A percentile compares a stretch with the other conserved stretches of the same genome.
These are phyloP conservation scores for Middelhovenomyces tepae DNA, from an alignment of 805 yeast species.

Conservation along the genomic window DNA sequence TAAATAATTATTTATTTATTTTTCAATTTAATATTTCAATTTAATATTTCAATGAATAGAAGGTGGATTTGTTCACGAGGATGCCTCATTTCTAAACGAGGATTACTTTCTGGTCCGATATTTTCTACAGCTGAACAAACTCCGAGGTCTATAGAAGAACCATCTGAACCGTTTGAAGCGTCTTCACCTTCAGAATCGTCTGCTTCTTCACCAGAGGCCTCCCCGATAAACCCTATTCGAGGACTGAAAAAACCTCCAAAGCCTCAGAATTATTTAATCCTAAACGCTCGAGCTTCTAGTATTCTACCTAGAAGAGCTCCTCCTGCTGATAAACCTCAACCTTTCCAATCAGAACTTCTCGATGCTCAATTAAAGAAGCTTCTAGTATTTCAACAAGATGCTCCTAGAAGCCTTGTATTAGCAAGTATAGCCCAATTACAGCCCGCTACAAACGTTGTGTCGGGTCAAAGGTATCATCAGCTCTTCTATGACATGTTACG, in stretches of 20 bases:
- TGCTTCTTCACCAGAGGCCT: not conserved
- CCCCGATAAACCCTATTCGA: not conserved
- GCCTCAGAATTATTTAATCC: conserved; percentile 13
- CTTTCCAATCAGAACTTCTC: conserved; percentile 11
- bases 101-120: too few species aligned
- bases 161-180: conserved; percentile 1
- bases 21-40: too few species aligned
- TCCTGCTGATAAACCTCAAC: not conserved
- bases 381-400: conserved; percentile 12
- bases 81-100: too few species aligned
- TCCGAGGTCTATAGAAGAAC: too few species aligned
- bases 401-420: conserved; percentile 9
- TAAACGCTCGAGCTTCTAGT: conserved; percentile 16
- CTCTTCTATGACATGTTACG: conserved; percentile 17
- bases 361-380: conserved; percentile 16
- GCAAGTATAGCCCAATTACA: conserved; percentile 15
- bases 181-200: not conserved
- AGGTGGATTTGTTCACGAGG: too few species aligned
- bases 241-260: conserved; percentile 2
- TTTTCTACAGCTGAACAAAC: too few species aligned
- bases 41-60: too few species aligned
- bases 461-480: conserved; percentile 18
- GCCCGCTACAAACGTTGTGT: conserved; percentile 13
- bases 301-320: conserved; percentile 14
- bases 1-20: too few species aligned